These are phyloP conservation scores for Magnaporthiopsis rhizophila DNA, from an alignment of 2,329 filamentous ascomycete species.

Conservation along the genomic window DNA sequence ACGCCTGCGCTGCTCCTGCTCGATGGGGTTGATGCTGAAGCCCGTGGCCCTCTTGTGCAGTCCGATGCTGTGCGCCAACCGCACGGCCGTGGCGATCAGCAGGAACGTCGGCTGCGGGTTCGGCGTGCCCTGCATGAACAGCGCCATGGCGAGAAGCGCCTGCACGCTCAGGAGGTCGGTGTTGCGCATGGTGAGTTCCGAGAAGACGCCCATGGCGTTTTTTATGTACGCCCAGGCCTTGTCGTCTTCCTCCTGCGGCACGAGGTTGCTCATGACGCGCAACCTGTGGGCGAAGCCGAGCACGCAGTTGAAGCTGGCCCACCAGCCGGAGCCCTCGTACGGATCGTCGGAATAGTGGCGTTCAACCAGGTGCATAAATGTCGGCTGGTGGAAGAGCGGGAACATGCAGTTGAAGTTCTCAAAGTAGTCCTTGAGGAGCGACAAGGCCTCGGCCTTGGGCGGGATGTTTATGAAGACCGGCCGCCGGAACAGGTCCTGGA, in stretches of 20 bases:
- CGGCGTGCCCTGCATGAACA: slow-evolving; percentile 93
- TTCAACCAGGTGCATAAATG: slow-evolving; percentile 96
- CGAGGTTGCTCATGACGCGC: slow-evolving; percentile 90
- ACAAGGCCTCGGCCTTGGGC: slow-evolving; percentile 77
- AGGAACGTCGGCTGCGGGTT: slow-evolving; percentile 94
- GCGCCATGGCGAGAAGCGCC: slow-evolving; percentile 82
- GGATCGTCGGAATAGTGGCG: slow-evolving; percentile 88
- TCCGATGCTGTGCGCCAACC: slow-evolving; percentile 87
- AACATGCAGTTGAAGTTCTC: slow-evolving; percentile 99
- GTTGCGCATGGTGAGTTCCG: slow-evolving; percentile 91
- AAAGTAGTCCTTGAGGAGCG: slow-evolving; percentile 87
- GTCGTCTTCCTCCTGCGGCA: slow-evolving; percentile 83
- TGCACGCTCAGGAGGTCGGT: slow-evolving; percentile 93
- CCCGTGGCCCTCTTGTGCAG: slow-evolving; percentile 88
- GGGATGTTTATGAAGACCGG: slow-evolving; percentile 78
- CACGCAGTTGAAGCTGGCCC: slow-evolving; percentile 91
- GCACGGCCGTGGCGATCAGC: slow-evolving; percentile 81
- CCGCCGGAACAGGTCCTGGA: slow-evolving; percentile 82
- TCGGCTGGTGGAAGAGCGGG: slow-evolving; percentile 92
- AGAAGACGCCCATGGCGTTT: slow-evolving; percentile 89
- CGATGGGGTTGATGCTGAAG: slow-evolving; percentile 87
- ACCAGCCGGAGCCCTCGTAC: slow-evolving; percentile 95
- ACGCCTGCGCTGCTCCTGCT: slow-evolving; percentile 76
- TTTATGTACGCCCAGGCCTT: slow-evolving; percentile 95
- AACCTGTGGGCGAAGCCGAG: slow-evolving; percentile 89